phyloP scores from a whole-genome alignment of 345 rosid genomes.

The Schrenkiella parvula region DNA sequence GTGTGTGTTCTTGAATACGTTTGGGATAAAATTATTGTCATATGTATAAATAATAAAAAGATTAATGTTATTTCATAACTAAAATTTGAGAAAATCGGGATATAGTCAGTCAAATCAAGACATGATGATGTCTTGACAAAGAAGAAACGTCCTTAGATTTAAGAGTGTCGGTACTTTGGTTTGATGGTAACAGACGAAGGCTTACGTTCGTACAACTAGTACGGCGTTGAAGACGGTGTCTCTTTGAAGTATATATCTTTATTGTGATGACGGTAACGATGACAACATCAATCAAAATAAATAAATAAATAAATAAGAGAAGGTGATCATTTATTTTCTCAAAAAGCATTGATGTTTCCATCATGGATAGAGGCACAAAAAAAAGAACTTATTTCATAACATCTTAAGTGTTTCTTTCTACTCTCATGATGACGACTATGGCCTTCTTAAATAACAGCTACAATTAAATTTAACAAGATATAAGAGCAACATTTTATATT shows the following conservation, averaged over 20 bases:
- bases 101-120: neutral
- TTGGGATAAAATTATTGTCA: neutral
- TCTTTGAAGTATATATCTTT: neutral
- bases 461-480: neutral
- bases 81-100: neutral
- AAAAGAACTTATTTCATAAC: too few species aligned
- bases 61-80: neutral
- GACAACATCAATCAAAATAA: neutral
- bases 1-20: neutral
- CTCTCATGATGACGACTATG: neutral
- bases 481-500: neutral
- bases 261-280: neutral
- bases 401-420: too few species aligned
- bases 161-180: neutral
- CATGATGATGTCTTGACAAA: neutral
- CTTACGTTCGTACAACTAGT: constrained; percentile 9
- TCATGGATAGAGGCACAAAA: neutral
- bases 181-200: constrained; percentile 13
- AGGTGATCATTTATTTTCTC: neutral
- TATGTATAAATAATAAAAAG: too few species aligned
- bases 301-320: neutral
- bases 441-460: neutral
- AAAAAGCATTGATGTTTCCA: neutral
- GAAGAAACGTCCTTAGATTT: constrained; percentile 1
- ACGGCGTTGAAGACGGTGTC: neutral